Evolutionary conservation across 306 rosid species (phyloP), one percentile per base, ranked within the genome.

Genomic region (Vigna reflexopilosa): DNA sequence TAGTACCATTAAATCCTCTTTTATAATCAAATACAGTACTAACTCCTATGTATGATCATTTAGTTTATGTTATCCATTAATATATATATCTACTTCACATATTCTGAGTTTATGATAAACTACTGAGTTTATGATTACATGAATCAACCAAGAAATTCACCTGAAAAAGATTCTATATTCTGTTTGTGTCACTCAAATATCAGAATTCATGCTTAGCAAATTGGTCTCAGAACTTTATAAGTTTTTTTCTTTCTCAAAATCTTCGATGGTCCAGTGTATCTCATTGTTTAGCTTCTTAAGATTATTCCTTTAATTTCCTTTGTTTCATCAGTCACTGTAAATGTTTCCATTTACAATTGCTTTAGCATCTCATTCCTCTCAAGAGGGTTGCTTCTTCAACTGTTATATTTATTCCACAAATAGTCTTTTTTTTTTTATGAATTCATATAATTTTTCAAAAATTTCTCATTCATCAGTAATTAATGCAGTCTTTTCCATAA

Each of bases 281-380:
- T 44, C 6, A 22, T 45, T 13, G 22, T 20, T 67, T 11, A 62
- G 54, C 38, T 45, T 62, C 32, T 48, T 62, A 48, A 10, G 9
- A 40, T 62, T 61, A 38, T 44, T 11, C 28, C 49, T 44, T 28
- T 62, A 6, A 62, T 49, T 49, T 62, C 71, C 61, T 61, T 62
- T 32, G 48, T 15, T 73, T 73, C 56, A 30, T 73, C 45, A 17
- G 7, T 30, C 16, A 45, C 48, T 61, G 70, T 47, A 5, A 10
- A 45, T 26, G 30, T 64, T 13, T 48, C 80, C 45, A 64, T 72
- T 59, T 63, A 50, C 22, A 30, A 5, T 10, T 32, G 51, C 72
- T 75, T 75, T 36, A 38, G 80, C 51, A 76, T 76, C 80, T 49
- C 26, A 49, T 63, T 34, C 80, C 70, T 4, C 51, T 34, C 72